Base-by-base conservation (phyloP, 1,139 yeast species). In the Saccharomyces hybrid region DNA sequence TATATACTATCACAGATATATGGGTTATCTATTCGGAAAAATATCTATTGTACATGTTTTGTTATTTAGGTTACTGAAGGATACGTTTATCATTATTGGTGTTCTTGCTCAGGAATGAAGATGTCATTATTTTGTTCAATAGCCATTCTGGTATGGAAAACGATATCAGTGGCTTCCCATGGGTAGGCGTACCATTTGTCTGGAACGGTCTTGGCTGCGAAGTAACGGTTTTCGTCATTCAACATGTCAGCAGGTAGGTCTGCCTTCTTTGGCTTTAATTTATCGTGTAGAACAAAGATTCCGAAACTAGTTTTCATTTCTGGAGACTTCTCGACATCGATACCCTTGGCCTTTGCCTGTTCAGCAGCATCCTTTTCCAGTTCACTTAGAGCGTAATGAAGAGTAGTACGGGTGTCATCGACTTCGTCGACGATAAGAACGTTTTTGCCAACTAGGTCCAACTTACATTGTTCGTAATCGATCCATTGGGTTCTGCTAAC, bases 161-260 rank as follows among this genome's bases (percentile, higher is more conserved):
- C 97, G 70, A 91, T 93, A 74, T 91, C 97, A 57, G 79, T 79
- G 32, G 95, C 83, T 74, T 89, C 97, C 99, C 99, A 93, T 52
- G 98, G 98, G 72, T 93, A 93, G 48, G 97, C 97, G 66, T 89
- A 90, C 99, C 99, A 93, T 63, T 80, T 79, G 70, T 93, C 98
- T 47, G 91, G 95, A 46, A 89, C 93, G 50, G 88, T 81, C 73
- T 93, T 82, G 49, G 97, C 97, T 58, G 96, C 97, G 66, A 89
- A 80, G 73, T 91, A 91, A 71, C 88, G 83, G 41, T 70, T 68
- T 49, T 69, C 67, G 55, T 68, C 66, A 23, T 69, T 63, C 60
- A 76, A 67, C 59, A 82, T 71, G 42, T 75, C 78, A 13, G 71
- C 68, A 1, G 86, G 84, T 52, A 82, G 70, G 46, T 77, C 77